A percentile compares a stretch with the other conserved stretches of the same genome.
Evolutionary conservation across 1,139 yeast genomes (phyloP).

Genomic region (Kodamaea anthophila): DNA sequence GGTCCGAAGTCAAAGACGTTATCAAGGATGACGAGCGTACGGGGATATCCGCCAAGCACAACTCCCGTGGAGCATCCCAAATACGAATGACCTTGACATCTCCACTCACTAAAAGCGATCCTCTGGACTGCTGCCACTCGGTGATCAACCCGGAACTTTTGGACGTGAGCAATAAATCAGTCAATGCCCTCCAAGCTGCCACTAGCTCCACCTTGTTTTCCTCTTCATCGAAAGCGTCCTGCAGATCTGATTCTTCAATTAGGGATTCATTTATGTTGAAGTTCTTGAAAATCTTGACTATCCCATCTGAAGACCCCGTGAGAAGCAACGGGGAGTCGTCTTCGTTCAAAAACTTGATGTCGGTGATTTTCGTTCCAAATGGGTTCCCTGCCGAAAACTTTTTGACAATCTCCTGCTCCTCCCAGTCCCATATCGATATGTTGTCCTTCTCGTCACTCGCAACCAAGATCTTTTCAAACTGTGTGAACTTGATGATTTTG

Average conservation of each 20-base stretch:
- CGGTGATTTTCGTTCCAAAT: constrained; percentile 82
- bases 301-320: constrained; percentile 92
- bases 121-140: constrained; percentile 97
- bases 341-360: constrained; percentile 79
- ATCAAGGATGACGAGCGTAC: constrained; percentile 88
- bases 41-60: constrained; percentile 81
- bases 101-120: constrained; percentile 87
- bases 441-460: constrained; percentile 83
- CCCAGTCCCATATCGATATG: constrained; percentile 89
- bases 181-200: constrained; percentile 89
- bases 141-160: constrained; percentile 79
- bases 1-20: constrained; percentile 87
- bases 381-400: constrained; percentile 83
- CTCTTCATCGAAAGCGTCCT: constrained; percentile 23
- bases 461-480: constrained; percentile 79
- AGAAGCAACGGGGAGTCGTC: constrained; percentile 82
- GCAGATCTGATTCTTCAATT: constrained; percentile 15
- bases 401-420: constrained; percentile 46
- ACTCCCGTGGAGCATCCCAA: constrained; percentile 96
- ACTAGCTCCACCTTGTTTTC: constrained; percentile 49
- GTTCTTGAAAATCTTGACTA: constrained; percentile 75
- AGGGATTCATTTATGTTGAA: constrained; percentile 47
- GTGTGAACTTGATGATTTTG: constrained; percentile 71
- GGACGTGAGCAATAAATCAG: constrained; percentile 76
- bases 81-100: constrained; percentile 86